Conservation (phyloP, 2,329 filamentous ascomycete genomes). For the Xylaria sp. region DNA sequence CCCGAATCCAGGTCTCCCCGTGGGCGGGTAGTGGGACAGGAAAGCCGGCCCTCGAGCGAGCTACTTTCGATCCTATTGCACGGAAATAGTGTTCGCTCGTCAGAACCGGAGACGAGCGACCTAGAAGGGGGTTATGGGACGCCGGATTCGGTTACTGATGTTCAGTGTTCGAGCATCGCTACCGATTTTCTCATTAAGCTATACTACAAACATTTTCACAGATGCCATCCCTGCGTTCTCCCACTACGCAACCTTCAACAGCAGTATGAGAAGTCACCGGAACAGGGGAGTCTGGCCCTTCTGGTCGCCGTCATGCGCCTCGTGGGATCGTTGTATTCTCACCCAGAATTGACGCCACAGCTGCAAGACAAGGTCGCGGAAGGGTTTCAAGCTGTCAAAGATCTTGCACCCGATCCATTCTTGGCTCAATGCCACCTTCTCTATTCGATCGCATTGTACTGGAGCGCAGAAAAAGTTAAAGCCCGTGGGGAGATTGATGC, state of each 20-base stretch:
- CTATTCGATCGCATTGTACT: conserved; percentile 36
- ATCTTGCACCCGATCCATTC: conserved; percentile 31
- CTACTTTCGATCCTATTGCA: not conserved
- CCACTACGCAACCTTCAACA: conserved; percentile 30
- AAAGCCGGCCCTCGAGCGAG: not conserved
- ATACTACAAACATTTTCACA: conserved; percentile 40
- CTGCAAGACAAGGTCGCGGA: conserved; percentile 31
- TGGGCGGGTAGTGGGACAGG: conserved; percentile 1
- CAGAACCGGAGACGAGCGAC: conserved; percentile 28
- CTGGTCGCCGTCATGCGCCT: conserved; percentile 36
- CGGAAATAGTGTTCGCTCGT: conserved; percentile 2
- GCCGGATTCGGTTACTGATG: conserved; percentile 18
- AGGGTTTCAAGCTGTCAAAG: conserved; percentile 24
- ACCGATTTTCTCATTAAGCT: conserved; percentile 33
- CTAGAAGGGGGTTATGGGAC: conserved; percentile 12
- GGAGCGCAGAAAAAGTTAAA: conserved; percentile 30
- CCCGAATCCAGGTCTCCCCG: conserved; percentile 28
- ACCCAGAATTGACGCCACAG: conserved; percentile 26
- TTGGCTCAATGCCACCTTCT: conserved; percentile 37
- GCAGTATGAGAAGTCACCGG: conserved; percentile 16
- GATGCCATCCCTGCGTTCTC: conserved; percentile 37
- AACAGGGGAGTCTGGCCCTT: conserved; percentile 25
- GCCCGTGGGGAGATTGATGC: conserved; percentile 35
- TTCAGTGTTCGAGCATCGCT: conserved; percentile 27
- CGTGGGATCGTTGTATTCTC: conserved; percentile 36